Conservation (phyloP, 306 rosid species). For the Trichosanthes cucumerina region DNA sequence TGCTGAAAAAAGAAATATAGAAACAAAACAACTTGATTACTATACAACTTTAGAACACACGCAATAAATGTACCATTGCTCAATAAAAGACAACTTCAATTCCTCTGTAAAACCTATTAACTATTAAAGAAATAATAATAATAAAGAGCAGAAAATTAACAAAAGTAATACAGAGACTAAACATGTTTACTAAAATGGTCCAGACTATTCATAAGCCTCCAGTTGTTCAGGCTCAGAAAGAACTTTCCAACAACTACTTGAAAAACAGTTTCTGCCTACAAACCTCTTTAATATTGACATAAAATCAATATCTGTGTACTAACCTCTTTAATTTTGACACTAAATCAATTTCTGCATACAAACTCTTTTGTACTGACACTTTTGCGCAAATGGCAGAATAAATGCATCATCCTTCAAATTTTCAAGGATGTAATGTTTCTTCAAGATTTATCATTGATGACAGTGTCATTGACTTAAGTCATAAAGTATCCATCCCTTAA, state of each 20-base stretch:
- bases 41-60: not conserved
- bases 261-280: not conserved
- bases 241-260: not conserved
- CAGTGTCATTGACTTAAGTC: not conserved
- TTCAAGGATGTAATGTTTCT: not conserved
- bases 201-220: not conserved
- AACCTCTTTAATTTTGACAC: not conserved
- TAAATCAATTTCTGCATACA: not conserved
- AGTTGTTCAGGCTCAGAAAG: not conserved
- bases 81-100: not conserved
- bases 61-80: not conserved
- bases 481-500: not conserved
- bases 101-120: not conserved
- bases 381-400: not conserved
- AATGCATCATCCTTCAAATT: not conserved
- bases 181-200: not conserved
- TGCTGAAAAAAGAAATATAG: not conserved
- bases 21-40: not conserved
- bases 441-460: not conserved
- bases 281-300: not conserved
- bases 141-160: not conserved
- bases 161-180: not conserved
- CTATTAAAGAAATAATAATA: not conserved
- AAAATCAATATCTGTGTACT: not conserved
- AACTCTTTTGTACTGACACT: not conserved